Percentiles rank a stretch among this genome's conserved stretches.
phyloP scores from a whole-genome alignment of 768 basidiomycete species.

The Amanita brunnescens region DNA sequence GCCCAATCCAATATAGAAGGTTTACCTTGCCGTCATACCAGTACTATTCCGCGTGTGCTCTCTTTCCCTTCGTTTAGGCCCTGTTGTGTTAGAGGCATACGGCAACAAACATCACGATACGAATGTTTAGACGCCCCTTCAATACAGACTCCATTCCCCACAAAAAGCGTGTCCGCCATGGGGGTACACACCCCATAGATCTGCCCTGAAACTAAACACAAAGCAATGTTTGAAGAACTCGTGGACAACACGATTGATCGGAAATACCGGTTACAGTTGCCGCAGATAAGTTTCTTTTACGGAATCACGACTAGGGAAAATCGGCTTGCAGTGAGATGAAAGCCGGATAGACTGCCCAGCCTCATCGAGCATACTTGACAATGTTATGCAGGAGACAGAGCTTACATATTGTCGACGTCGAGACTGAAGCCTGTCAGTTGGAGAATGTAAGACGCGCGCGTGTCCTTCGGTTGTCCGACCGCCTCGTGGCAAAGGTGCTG shows the following conservation, averaged over 20 bases:
- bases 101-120: too few relatives aligned
- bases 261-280: background rate
- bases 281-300: background rate
- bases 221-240: background rate
- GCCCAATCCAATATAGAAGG: background rate
- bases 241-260: slow-evolving; percentile 4
- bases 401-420: too few relatives aligned
- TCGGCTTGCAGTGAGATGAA: background rate
- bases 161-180: too few relatives aligned
- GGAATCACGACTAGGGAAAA: background rate
- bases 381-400: background rate
- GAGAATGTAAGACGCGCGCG: background rate
- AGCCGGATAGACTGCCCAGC: background rate
- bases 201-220: background rate
- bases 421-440: too few relatives aligned
- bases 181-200: too few relatives aligned
- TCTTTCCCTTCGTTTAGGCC: too few relatives aligned
- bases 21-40: background rate
- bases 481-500: background rate
- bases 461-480: background rate
- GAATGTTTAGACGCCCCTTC: too few relatives aligned
- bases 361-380: background rate
- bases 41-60: too few relatives aligned
- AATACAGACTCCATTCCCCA: too few relatives aligned
- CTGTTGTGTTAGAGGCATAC: too few relatives aligned